Conservation (phyloP, 2,329 filamentous ascomycete species). For the Cladophialophora chaetospira region DNA sequence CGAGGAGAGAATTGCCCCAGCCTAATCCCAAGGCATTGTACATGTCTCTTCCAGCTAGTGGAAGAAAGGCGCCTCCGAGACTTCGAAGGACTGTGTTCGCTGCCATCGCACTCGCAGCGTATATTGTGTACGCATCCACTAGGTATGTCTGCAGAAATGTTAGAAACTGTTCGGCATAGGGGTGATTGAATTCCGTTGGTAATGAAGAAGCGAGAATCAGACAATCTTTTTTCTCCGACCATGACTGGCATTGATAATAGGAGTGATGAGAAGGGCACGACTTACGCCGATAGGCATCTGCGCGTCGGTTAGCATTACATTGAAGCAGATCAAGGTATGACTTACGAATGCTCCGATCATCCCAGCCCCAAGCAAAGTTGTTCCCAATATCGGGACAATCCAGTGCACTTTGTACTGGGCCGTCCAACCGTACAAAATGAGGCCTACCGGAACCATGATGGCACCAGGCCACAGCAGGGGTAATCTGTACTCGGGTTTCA, state of each 20-base stretch:
- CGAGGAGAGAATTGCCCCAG: constrained; percentile 58
- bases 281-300: constrained; percentile 20
- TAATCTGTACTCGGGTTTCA: constrained; percentile 53
- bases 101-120: constrained; percentile 54
- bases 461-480: constrained; percentile 59
- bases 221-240: no score
- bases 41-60: constrained; percentile 60
- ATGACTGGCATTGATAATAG: no score
- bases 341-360: constrained; percentile 55
- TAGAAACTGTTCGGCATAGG: no score
- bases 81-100: constrained; percentile 59
- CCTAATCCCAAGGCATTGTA: constrained; percentile 50
- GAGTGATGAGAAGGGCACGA: no score
- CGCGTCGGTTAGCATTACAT: neutral
- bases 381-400: constrained; percentile 64
- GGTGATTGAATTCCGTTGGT: no score
- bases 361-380: constrained; percentile 56
- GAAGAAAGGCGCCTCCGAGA: constrained; percentile 60
- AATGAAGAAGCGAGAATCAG: no score
- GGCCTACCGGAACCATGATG: constrained; percentile 55
- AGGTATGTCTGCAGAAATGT: no score
- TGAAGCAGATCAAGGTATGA: no score
- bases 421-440: constrained; percentile 63
- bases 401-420: constrained; percentile 57
- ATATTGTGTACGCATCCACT: constrained; percentile 44